Evolutionary conservation across 768 basidiomycete genomes (phyloP).

Genomic region (Boletus subparvulus): DNA sequence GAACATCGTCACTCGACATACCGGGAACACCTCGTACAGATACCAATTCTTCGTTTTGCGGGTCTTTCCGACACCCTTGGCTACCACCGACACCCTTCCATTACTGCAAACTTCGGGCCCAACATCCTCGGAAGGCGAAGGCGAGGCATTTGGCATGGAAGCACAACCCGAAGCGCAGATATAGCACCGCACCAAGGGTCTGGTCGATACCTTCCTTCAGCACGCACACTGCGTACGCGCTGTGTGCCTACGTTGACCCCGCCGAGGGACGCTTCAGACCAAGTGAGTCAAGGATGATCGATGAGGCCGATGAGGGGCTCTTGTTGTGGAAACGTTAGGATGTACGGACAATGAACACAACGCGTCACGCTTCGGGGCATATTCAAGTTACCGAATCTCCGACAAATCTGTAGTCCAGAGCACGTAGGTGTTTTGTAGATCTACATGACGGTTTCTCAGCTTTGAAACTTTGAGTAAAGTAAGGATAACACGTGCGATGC

Average conservation of each 20-base stretch:
- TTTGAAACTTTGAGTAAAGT: neutral
- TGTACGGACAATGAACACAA: neutral
- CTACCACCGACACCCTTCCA: conserved; percentile 34
- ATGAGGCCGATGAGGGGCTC: too few relatives aligned
- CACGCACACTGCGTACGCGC: conserved; percentile 43
- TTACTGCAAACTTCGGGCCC: conserved; percentile 28
- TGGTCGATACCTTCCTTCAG: conserved; percentile 49
- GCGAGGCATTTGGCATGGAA: conserved; percentile 24
- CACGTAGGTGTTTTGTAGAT: neutral
- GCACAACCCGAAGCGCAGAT: conserved; percentile 53
- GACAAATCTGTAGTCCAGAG: neutral
- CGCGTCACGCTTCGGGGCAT: too few relatives aligned
- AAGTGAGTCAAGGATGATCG: conserved; percentile 33
- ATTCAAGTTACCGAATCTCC: neutral
- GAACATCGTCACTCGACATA: neutral
- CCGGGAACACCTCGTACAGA: too few relatives aligned
- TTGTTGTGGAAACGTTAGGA: too few relatives aligned
- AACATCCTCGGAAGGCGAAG: neutral
- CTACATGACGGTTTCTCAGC: neutral
- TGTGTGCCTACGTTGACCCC: conserved; percentile 52
- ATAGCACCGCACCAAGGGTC: conserved; percentile 76
- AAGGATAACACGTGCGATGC: neutral
- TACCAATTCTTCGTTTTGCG: too few relatives aligned
- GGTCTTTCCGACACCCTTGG: neutral
- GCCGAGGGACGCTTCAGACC: conserved; percentile 5